A percentile compares a stretch with the other conserved stretches of the same genome.
These are phyloP conservation scores for Antitrichia curtipendula DNA, from an alignment of 225 moss, liverwort and hornwort species.

Conservation along the genomic window DNA sequence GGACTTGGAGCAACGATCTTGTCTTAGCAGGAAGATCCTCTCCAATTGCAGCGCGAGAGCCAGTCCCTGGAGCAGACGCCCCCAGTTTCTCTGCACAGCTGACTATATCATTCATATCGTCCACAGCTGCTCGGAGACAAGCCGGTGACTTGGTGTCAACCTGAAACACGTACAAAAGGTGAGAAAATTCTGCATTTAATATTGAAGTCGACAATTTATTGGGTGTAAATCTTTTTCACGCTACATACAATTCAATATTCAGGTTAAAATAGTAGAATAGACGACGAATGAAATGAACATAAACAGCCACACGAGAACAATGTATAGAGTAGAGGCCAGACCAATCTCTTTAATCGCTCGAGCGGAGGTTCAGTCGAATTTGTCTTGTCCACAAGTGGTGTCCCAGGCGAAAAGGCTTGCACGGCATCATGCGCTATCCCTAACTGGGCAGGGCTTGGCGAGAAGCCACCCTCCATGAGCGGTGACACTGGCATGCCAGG, in stretches of 20 bases:
- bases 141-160: conserved; percentile 46
- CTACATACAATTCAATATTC: not conserved
- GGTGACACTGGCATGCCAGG: conserved; percentile 83
- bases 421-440: conserved; percentile 52
- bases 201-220: not conserved
- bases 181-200: not conserved
- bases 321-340: not conserved
- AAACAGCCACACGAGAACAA: not conserved
- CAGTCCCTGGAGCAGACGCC: conserved; percentile 81
- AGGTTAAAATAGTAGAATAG: not conserved
- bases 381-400: conserved; percentile 63
- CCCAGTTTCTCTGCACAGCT: conserved; percentile 80
- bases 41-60: conserved; percentile 88
- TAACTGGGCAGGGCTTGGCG: conserved; percentile 53
- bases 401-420: conserved; percentile 82
- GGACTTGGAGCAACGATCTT: conserved; percentile 52
- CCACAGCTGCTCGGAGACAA: conserved; percentile 46
- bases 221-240: not conserved
- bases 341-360: conserved; percentile 63
- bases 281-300: not conserved
- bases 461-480: conserved; percentile 63
- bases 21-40: conserved; percentile 85
- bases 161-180: conserved; percentile 16
- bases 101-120: conserved; percentile 67
- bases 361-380: conserved; percentile 51